Conservation (phyloP, 2,329 filamentous ascomycete species). For the Cladosporium oxysporum region DNA sequence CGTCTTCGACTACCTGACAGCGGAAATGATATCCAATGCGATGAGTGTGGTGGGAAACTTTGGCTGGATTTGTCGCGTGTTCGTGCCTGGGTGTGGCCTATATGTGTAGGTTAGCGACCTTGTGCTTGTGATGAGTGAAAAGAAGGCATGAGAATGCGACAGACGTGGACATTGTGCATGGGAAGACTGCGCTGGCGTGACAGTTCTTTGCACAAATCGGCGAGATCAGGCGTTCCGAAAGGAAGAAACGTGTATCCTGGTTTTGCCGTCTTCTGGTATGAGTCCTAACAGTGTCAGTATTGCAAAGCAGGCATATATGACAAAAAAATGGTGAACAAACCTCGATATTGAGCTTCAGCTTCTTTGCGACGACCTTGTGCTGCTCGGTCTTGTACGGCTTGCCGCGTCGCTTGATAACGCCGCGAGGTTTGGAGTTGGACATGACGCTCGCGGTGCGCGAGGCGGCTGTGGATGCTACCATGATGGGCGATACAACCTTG, state of each 20-base stretch:
- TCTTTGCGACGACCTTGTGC: constrained; percentile 59
- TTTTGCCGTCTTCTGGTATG: constrained; percentile 57
- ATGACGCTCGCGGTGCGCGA: constrained; percentile 20
- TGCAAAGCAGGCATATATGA: constrained; percentile 6
- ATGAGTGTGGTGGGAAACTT: constrained; percentile 61
- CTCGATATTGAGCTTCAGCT: constrained; percentile 58
- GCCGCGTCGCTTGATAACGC: constrained; percentile 38
- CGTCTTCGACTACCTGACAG: constrained; percentile 58
- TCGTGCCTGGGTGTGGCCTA: constrained; percentile 29
- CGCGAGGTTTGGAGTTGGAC: constrained; percentile 22
- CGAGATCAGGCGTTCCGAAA: constrained; percentile 61
- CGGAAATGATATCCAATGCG: constrained; percentile 66
- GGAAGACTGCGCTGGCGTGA: constrained; percentile 57
- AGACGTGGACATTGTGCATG: constrained; percentile 62
- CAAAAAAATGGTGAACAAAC: constrained; percentile 38
- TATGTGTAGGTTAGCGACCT: constrained; percentile 2
- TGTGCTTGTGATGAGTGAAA: neutral
- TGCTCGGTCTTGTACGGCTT: constrained; percentile 60
- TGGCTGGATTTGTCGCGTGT: constrained; percentile 26
- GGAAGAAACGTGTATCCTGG: constrained; percentile 63
- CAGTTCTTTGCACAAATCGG: constrained; percentile 60
- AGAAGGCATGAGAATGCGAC: constrained; percentile 31
- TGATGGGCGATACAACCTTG: neutral
- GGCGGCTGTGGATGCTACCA: constrained; percentile 9
- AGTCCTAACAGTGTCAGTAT: constrained; percentile 49